Conservation (phyloP, 179 eudicot genomes). For the Camellia oleifera region DNA sequence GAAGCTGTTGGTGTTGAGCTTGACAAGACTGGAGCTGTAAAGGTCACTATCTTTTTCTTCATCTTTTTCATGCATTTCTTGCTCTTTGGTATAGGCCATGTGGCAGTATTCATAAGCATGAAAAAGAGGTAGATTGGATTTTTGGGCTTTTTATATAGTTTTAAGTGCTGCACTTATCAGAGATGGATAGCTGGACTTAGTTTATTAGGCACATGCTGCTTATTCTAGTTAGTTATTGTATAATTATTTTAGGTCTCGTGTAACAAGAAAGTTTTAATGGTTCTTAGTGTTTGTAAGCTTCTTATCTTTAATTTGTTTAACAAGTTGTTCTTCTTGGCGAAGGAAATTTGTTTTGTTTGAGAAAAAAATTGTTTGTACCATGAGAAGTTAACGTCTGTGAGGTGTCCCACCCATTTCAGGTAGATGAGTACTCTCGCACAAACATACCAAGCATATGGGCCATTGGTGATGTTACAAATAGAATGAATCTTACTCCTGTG, state of each 20-base stretch:
- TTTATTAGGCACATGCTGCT: background rate
- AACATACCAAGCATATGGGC: slow-evolving; percentile 95
- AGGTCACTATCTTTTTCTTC: slow-evolving; percentile 43
- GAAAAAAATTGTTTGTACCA: background rate
- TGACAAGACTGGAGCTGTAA: slow-evolving; percentile 67
- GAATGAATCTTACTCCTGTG: slow-evolving; percentile 98
- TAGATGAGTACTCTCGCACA: slow-evolving; percentile 80
- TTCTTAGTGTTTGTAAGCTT: background rate
- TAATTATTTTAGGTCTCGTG: too few species aligned
- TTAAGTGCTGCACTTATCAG: background rate
- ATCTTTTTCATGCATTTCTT: background rate
- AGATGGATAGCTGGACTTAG: background rate
- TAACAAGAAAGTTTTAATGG: background rate
- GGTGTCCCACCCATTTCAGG: slow-evolving; percentile 39
- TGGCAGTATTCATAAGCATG: background rate
- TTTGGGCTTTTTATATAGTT: background rate
- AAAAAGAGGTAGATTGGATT: background rate
- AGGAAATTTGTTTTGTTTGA: background rate
- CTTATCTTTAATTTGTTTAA: too few species aligned
- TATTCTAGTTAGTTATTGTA: too few species aligned
- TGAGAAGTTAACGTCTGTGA: background rate
- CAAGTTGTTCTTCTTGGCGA: too few species aligned
- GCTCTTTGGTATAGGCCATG: background rate
- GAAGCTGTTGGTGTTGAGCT: slow-evolving; percentile 79
- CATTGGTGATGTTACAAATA: slow-evolving; percentile 88